Conservation (phyloP, 176 grass and related monocot genomes). For the Carex scoparia region DNA sequence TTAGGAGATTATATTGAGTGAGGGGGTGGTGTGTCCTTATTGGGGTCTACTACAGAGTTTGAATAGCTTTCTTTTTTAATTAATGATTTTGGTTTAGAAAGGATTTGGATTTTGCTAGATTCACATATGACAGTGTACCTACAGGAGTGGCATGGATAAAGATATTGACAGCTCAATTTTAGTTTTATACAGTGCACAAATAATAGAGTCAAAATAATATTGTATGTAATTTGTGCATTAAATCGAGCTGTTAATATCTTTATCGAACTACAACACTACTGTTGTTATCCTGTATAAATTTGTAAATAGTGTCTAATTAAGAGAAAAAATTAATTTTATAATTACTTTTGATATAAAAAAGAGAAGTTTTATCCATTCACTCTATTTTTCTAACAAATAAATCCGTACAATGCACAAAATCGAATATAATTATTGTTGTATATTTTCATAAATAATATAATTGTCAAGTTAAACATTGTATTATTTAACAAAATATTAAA, state of each 20-base stretch:
- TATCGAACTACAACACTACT: neutral
- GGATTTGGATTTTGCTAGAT: neutral
- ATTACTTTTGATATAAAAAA: too few species aligned
- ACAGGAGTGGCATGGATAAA: too few species aligned
- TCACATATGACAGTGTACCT: neutral
- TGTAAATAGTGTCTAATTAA: neutral
- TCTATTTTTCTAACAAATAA: neutral
- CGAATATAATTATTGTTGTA: neutral
- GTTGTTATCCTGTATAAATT: neutral
- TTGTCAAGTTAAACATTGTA: neutral
- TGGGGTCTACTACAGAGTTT: slow-evolving; percentile 2
- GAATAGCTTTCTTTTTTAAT: slow-evolving; percentile 9
- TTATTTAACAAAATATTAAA: too few species aligned
- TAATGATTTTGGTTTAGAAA: neutral
- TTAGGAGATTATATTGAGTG: neutral
- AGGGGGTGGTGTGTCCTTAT: slow-evolving; percentile 8
- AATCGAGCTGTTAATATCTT: too few species aligned
- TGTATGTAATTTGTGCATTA: too few species aligned
- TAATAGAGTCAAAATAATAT: too few species aligned
- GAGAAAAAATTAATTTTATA: too few species aligned
- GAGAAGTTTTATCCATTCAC: too few species aligned
- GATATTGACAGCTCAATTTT: too few species aligned
- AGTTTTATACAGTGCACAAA: too few species aligned
- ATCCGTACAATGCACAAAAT: neutral
- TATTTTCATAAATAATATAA: neutral